Evolutionary conservation across 2,329 filamentous ascomycete genomes (phyloP).

Genomic region (Verruconis gallopava): DNA sequence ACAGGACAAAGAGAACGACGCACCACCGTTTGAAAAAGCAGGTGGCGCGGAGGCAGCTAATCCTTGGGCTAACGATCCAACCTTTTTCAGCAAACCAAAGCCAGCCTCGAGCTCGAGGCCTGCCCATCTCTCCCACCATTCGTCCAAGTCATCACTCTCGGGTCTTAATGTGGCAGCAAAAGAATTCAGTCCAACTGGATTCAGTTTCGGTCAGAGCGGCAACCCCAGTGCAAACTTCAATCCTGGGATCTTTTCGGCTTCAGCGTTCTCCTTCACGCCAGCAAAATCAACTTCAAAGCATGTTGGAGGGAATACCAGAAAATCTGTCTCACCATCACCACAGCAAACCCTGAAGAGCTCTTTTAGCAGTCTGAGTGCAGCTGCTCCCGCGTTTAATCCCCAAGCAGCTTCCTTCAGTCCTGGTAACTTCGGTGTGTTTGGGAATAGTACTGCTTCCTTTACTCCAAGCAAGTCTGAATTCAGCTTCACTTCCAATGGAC

Average conservation of each 20-base stretch:
- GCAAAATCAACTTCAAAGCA: conserved; percentile 14
- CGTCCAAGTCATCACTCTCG: conserved; percentile 56
- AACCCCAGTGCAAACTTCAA: conserved; percentile 42
- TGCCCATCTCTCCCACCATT: conserved; percentile 30
- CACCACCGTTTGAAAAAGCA: background rate
- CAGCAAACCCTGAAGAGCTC: conserved; percentile 26
- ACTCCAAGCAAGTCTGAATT: conserved; percentile 17
- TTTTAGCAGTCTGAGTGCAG: conserved; percentile 57
- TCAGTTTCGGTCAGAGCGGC: conserved; percentile 19
- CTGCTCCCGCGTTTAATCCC: conserved; percentile 66
- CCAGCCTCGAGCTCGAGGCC: background rate
- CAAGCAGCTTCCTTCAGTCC: conserved; percentile 4
- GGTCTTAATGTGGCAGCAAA: conserved; percentile 82
- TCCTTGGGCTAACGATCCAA: conserved; percentile 10
- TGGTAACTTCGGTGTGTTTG: conserved; percentile 7
- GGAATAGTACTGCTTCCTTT: background rate
- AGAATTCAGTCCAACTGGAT: conserved; percentile 48
- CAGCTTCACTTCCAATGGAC: conserved; percentile 20
- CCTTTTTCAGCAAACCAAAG: conserved; percentile 7
- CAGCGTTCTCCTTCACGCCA: conserved; percentile 30
- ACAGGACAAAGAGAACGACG: conserved; percentile 18
- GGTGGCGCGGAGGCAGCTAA: background rate
- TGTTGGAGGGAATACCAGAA: background rate
- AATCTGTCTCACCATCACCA: conserved; percentile 43
- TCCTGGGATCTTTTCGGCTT: conserved; percentile 31